Evolutionary conservation across 805 yeast species (phyloP).

Genomic region (Wickerhamiella hasegawae): DNA sequence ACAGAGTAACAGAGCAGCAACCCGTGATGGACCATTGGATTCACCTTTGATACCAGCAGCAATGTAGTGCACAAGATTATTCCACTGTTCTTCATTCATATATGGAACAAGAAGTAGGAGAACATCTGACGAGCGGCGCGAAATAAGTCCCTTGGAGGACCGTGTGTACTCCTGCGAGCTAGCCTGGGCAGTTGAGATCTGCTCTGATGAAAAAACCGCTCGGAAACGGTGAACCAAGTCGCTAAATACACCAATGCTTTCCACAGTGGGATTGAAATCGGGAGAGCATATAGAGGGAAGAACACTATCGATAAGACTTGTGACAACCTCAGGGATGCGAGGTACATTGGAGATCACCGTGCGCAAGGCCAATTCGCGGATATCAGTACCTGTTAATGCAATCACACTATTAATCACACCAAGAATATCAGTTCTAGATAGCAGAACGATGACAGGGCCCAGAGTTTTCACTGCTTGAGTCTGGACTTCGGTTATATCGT

Average conservation of each 20-base stretch:
- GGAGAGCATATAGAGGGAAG: constrained; percentile 11
- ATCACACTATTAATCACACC: constrained; percentile 20
- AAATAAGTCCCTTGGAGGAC: constrained; percentile 28
- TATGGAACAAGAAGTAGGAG: constrained; percentile 28
- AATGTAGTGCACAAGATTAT: constrained; percentile 10
- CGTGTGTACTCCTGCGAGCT: constrained; percentile 27
- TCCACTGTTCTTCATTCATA: constrained; percentile 17
- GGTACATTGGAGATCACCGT: constrained; percentile 16
- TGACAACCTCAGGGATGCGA: constrained; percentile 13
- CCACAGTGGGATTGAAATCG: constrained; percentile 25
- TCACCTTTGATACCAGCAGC: no score
- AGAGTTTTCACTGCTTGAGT: constrained; percentile 53
- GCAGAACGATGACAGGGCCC: constrained; percentile 22
- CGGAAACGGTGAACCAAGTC: constrained; percentile 41
- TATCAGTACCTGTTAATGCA: constrained; percentile 3
- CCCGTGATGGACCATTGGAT: no score
- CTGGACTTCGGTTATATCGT: constrained; percentile 33
- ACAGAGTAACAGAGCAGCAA: background rate
- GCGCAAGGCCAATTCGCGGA: constrained; percentile 20
- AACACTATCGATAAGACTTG: constrained; percentile 12
- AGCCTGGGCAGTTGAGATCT: constrained; percentile 18
- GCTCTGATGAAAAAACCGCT: constrained; percentile 23
- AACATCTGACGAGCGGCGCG: constrained; percentile 35
- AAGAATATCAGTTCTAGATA: constrained; percentile 11
- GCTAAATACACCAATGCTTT: constrained; percentile 42